Evolutionary conservation across 2,329 filamentous ascomycete species (phyloP), one percentile per base, ranked within the genome.

Genomic region (Lachnellula occidentalis): DNA sequence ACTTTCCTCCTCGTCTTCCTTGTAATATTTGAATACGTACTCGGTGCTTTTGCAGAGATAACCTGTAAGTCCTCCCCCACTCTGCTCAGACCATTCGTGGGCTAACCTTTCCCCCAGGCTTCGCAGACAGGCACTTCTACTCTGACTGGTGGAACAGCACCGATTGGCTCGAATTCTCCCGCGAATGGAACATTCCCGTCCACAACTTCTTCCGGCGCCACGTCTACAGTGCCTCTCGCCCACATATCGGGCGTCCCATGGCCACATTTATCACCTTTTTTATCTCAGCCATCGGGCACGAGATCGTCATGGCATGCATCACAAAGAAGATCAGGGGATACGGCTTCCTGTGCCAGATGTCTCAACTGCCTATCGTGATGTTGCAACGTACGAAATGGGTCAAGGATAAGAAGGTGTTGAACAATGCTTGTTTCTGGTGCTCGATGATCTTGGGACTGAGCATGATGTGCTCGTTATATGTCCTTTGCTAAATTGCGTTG

Each of bases 111-210:
- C 12, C 15, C 15, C 5, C 12, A 67, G 64, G 64, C 64, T 97
- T 97, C 70, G 92, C 87, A 50, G 94, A 97, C 71, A 85, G 92
- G 41, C 90, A 94, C 71, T 97, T 97, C 75, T 99, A 96, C 75
- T 78, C 78, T 49, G 83, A 87, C 74, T 86, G 83, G 82, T 86
- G 84, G 84, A 87, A 87, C 72, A 84, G 80, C 63, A 88, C 86
- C 62, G 88, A 92, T 76, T 94, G 90, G 91, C 87, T 97, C 69
- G 92, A 96, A 72, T 99, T 97, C 73, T 92, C 86, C 11, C 84
- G 91, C 61, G 89, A 96, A 75, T 97, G 94, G 92, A 97, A 97
- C 70, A 83, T 95, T n/a, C 92, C 92, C 45, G 92, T 96, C 6
- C 94, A 97, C 74, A 88, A 92, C 68, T 99, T 96, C 75, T 87